phyloP scores from a whole-genome alignment of 2,329 filamentous ascomycete species.

The Aspergillus hortae region DNA sequence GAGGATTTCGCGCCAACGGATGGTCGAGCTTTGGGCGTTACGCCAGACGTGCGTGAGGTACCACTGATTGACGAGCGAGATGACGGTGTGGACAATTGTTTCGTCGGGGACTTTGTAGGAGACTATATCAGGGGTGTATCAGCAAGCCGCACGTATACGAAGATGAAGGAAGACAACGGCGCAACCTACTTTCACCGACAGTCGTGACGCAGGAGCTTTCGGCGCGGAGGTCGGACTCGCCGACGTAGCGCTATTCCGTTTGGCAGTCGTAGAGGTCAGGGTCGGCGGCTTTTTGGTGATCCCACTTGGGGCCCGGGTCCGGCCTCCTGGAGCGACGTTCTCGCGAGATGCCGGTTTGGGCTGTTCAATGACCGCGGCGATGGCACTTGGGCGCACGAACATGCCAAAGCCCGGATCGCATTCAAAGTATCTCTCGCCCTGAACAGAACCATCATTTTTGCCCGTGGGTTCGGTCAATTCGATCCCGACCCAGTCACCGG shows the following conservation, averaged over 20 bases:
- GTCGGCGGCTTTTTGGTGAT: slow-evolving; percentile 42
- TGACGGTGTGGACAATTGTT: slow-evolving; percentile 64
- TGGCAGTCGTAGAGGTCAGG: slow-evolving; percentile 54
- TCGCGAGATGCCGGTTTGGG: slow-evolving; percentile 35
- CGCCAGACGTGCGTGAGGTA: slow-evolving; percentile 52
- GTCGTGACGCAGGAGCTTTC: slow-evolving; percentile 42
- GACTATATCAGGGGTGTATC: slow-evolving; percentile 48
- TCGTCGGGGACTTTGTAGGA: slow-evolving; percentile 75
- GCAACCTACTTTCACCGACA: slow-evolving; percentile 35
- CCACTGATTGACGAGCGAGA: slow-evolving; percentile 37
- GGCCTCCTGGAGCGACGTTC: slow-evolving; percentile 21
- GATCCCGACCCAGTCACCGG: slow-evolving; percentile 83
- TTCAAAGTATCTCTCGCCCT: slow-evolving; percentile 84
- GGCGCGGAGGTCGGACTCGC: slow-evolving; percentile 69
- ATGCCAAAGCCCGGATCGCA: slow-evolving; percentile 71
- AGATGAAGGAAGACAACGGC: not conserved
- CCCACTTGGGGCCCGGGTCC: slow-evolving; percentile 42
- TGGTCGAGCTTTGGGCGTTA: slow-evolving; percentile 51
- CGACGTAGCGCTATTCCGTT: slow-evolving; percentile 67
- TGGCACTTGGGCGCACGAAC: slow-evolving; percentile 74
- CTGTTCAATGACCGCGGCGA: slow-evolving; percentile 52
- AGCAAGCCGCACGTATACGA: not conserved
- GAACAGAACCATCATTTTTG: slow-evolving; percentile 91
- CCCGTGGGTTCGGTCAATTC: slow-evolving; percentile 78
- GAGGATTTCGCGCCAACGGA: slow-evolving; percentile 58